phyloP scores from a whole-genome alignment of 495 filamentous ascomycete species.

The Lepidopterella palustris region DNA sequence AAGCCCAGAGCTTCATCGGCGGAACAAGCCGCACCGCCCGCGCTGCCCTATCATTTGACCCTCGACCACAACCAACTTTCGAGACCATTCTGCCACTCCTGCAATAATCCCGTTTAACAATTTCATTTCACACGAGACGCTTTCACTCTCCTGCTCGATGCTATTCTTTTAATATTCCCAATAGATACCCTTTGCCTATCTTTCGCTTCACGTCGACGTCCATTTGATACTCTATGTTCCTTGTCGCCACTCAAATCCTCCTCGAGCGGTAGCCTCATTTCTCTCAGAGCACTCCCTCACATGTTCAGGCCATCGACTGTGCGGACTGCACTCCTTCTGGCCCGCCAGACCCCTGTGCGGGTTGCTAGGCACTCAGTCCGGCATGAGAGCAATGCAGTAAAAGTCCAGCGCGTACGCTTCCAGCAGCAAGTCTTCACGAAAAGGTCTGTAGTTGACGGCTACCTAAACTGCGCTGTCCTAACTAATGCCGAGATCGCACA shows the following conservation, averaged over 20 bases:
- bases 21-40: background rate
- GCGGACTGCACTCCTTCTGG: slow-evolving; percentile 22
- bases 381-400: slow-evolving; percentile 18
- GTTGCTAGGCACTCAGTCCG: slow-evolving; percentile 6
- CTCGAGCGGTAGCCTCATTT: background rate
- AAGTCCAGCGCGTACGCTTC: slow-evolving; percentile 32
- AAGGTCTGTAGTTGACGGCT: slow-evolving; percentile 1
- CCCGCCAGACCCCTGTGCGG: background rate
- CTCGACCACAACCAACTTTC: background rate
- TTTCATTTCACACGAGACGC: background rate
- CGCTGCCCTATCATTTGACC: slow-evolving; percentile 5
- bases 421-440: slow-evolving; percentile 21
- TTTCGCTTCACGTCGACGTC: background rate
- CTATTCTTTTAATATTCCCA: background rate
- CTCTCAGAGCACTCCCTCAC: slow-evolving; percentile 7
- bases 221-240: background rate
- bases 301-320: slow-evolving; percentile 25
- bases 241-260: background rate
- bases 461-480: background rate
- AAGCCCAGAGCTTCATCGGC: background rate
- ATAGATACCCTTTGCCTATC: background rate
- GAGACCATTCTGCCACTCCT: background rate
- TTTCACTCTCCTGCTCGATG: background rate
- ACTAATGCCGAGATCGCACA: background rate
- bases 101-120: too few species aligned